Evolutionary conservation across 1,139 yeast species (phyloP), one percentile per base, ranked within the genome.

Genomic region (Diutina siamensis): DNA sequence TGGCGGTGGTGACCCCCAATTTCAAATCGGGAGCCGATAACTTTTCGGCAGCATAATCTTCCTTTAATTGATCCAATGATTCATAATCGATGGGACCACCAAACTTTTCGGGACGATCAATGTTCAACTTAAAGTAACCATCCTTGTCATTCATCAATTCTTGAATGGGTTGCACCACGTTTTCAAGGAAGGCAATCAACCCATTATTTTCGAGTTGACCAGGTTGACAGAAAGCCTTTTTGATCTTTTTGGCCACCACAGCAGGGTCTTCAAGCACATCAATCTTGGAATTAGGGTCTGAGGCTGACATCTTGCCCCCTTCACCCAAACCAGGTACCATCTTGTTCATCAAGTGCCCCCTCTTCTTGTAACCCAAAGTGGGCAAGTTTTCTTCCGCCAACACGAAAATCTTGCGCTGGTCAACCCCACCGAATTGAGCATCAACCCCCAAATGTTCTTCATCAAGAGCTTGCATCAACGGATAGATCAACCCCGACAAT

Each of bases 271-370:
- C 99, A 52, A 89, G 68, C 45, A 94, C 64, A 59, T 92, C 98
- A 52, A 92, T 88, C 68, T 94, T 94, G 48, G 97, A 88, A 71
- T 88, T 92, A 55, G 98, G 97, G 68, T 92, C 98, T 27, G 96
- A 86, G 1, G 98, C 97, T 59, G 97, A 87, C 99, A 94, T 94
- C 63, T 94, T 94, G 56, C 94, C 98, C 56, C 97, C 97, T 67
- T 88, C 96, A 40, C 83, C 80, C 58, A 94, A 77, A 48, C 98
- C 98, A 44, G 98, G 98, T 41, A 94, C 95, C 98, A 94, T 92
- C 47, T 87, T 89, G 69, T 92, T 94, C 99, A 94, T 94, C 62
- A 94, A 74, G 67, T 94, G 99, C 31, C 94, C 97, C 60, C 99
- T 81, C 74, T 94, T 94, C 68, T 85, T 86, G 80, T 89, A 92